These are phyloP conservation scores for Lenzites betulinus DNA, from an alignment of 768 basidiomycete species.

Conservation along the genomic window DNA sequence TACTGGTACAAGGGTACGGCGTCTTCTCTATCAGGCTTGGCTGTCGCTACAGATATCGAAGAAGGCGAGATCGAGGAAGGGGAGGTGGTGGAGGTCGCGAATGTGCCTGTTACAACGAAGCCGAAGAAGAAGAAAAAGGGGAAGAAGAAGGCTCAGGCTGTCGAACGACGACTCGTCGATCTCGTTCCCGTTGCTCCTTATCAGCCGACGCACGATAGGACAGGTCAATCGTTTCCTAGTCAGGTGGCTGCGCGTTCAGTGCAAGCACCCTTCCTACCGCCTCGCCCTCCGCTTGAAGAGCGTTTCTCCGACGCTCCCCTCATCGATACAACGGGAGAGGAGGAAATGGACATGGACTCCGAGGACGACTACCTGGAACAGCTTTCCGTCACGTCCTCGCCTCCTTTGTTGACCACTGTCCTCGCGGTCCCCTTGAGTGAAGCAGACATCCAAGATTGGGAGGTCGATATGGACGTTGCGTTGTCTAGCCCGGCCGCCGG, in stretches of 20 bases:
- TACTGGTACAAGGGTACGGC: slow-evolving; percentile 27
- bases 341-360: slow-evolving; percentile 23
- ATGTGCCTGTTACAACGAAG: not conserved
- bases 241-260: too few species aligned
- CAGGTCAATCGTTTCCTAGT: not conserved
- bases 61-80: slow-evolving; percentile 34
- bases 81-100: slow-evolving; percentile 10
- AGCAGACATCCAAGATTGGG: not conserved
- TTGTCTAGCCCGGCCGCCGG: not conserved
- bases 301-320: slow-evolving; percentile 5
- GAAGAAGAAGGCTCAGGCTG: slow-evolving; percentile 17
- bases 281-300: slow-evolving; percentile 6
- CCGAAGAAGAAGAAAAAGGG: slow-evolving; percentile 23
- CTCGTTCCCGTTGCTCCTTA: not conserved
- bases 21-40: not conserved
- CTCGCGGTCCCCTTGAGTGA: not conserved
- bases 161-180: slow-evolving; percentile 4
- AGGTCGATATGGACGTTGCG: slow-evolving; percentile 17
- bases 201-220: not conserved
- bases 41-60: slow-evolving; percentile 24
- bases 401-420: not conserved
- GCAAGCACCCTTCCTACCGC: not conserved
- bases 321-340: not conserved
- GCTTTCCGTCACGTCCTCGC: not conserved
- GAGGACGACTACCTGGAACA: slow-evolving; percentile 8